Evolutionary conservation across 2,329 filamentous ascomycete genomes (phyloP), one percentile per base, ranked within the genome.

Genomic region (Oidium heveae): DNA sequence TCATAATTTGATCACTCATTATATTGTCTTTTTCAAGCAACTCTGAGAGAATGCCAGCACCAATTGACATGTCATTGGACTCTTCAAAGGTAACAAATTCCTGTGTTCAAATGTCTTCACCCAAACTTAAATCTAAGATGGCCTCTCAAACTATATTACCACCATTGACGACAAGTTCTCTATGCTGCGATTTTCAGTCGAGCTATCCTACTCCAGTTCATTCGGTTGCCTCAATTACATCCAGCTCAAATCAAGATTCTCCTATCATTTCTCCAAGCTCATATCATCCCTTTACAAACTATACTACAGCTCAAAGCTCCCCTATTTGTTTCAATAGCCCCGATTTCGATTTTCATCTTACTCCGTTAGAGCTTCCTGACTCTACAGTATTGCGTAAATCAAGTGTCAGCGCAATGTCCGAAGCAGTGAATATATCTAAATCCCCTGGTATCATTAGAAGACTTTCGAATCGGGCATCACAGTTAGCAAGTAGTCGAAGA

Each of bases 381-480:
- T 73, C 84, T n/a, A 71, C 83, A 49, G 71, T 83, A 50, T 70
- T 73, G 54, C 72, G 71, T 59, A 74, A 76, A 60, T 73, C 76
- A 6, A 80, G 78, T 63, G 68, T 69, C 58, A 78, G 71, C 60
- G 80, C 82, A 6, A 75, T 85, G 63, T 76, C 74, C 51, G 79
- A 84, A 57, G 73, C 74, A 54, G 64, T 77, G 56, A 68, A 71
- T 24, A 67, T 71, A 52, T 74, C 72, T 63, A 77, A 79, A 62
- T 76, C 74, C 37, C 75, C 81, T 2, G 75, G 74, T 39, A 68
- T 96, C 55, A 93, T 96, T 60, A 80, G 91, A 58, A 78, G 88
- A 58, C 71, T 95, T 22, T 96, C 91, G 34, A 85, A 84, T 61
- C 80, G 82, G 58, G 86, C 87, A 6, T 79, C 78, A 50, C 81